These are phyloP conservation scores for Solanum chiquidenum DNA, from an alignment of 257 asterid genomes.

Conservation along the genomic window DNA sequence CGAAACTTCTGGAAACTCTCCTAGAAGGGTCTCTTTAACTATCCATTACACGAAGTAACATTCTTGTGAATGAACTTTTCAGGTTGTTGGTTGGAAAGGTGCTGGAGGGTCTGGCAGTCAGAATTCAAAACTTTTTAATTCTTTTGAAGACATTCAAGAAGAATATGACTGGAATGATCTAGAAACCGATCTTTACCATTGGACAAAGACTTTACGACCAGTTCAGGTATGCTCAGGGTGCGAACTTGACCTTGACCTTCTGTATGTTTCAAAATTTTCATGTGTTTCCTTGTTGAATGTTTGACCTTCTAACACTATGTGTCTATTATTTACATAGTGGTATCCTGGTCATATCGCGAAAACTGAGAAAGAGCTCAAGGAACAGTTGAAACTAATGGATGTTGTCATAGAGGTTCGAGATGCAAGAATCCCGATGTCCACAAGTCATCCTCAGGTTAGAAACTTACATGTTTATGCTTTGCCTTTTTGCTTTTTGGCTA, in stretches of 20 bases:
- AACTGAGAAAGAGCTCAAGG: slow-evolving; percentile 91
- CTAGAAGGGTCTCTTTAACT: neutral
- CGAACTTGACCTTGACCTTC: slow-evolving; percentile 11
- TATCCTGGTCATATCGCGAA: slow-evolving; percentile 97
- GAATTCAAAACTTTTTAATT: slow-evolving; percentile 20
- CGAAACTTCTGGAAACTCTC: neutral
- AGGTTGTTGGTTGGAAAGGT: slow-evolving; percentile 66
- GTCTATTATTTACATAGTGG: slow-evolving; percentile 44
- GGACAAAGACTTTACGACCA: slow-evolving; percentile 78
- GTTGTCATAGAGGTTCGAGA: slow-evolving; percentile 97
- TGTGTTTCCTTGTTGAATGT: neutral
- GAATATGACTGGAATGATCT: slow-evolving; percentile 63
- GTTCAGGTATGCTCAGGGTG: slow-evolving; percentile 68
- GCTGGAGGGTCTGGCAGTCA: slow-evolving; percentile 33
- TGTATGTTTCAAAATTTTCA: neutral
- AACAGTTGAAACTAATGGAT: slow-evolving; percentile 91
- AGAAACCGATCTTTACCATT: slow-evolving; percentile 67
- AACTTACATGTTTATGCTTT: neutral
- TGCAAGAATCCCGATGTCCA: slow-evolving; percentile 90
- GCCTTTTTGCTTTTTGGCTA: neutral
- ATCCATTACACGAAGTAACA: neutral
- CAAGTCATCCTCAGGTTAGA: slow-evolving; percentile 78
- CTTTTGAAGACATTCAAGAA: slow-evolving; percentile 22
- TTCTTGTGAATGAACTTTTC: slow-evolving; percentile 11
- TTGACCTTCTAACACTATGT: slow-evolving; percentile 2